A percentile compares a stretch with the other conserved stretches of the same genome.
Conservation (phyloP, 495 filamentous ascomycete genomes). For the Aspergillus ostianus region DNA sequence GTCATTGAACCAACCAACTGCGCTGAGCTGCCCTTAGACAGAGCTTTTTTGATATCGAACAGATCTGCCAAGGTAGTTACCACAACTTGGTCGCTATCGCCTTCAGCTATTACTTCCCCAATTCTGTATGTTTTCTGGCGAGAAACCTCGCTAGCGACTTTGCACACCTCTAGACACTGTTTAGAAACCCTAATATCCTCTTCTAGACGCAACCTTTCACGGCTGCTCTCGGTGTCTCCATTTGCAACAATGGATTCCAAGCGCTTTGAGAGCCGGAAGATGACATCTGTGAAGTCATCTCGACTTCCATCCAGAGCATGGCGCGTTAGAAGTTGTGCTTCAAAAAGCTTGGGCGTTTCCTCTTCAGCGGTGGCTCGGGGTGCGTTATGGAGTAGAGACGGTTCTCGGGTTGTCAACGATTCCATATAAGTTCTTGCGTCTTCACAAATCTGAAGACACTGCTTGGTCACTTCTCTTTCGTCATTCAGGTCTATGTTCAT, state of each 20-base stretch:
- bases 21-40: constrained; percentile 24
- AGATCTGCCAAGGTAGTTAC: constrained; percentile 35
- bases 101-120: constrained; percentile 33
- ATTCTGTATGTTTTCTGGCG: constrained; percentile 33
- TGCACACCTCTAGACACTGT: no score
- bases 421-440: no score
- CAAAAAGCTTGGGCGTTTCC: no score
- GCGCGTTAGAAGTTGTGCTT: no score
- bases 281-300: constrained; percentile 22
- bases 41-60: constrained; percentile 31
- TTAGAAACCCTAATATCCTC: constrained; percentile 33
- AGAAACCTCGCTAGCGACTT: no score
- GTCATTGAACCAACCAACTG: constrained; percentile 34
- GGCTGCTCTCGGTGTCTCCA: constrained; percentile 13
- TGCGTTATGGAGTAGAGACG: no score
- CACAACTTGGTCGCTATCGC: constrained; percentile 34
- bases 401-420: no score
- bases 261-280: constrained; percentile 26
- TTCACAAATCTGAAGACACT: no score
- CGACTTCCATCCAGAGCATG: constrained; percentile 26
- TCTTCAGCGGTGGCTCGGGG: no score
- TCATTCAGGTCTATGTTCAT: no score
- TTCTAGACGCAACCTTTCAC: constrained; percentile 26
- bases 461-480: no score
- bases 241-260: constrained; percentile 23